Base-by-base conservation (phyloP, 208 protist species). In the Crithidia sp. region DNA sequence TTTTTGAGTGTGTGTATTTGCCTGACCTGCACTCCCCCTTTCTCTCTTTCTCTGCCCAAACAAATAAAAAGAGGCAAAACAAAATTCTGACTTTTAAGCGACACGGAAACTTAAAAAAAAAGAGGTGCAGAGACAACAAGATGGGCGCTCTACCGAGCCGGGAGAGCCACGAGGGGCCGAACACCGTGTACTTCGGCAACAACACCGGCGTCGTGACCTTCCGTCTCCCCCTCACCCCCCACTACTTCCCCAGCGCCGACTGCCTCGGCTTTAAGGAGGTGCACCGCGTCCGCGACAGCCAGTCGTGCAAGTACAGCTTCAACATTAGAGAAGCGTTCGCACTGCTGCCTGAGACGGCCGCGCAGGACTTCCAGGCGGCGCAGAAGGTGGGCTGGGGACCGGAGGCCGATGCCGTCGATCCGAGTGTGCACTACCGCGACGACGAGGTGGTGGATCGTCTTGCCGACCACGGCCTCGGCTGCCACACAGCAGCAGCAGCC, bases 81-180 rank as follows among this genome's bases (percentile, higher is more conserved):
- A 28, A 28, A 28, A 28, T 28, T 28, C 28, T 28, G 28, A 28
- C 28, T 28, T 28, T 28, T 28, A 28, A 28, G 28, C 28, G 28
- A 28, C 28, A 28, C 28, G 28, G 28, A 28, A 28, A 28, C 28
- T 1, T 28, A 28, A 28, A 28, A 28, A 28, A 28, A 28, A 28
- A 28, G 43, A 40, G 16, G 6, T 49, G 28, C 47, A 37, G 3
- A 13, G 47, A 43, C 12, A 39, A 28, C 2, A 62, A 12, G 5
- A 90, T 90, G 86, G 86, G 86, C 17, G 72, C 75, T 16, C 47
- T 90, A 7, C 86, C 86, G 8, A 88, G 79, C 57, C 59, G 86
- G 43, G 80, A 86, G 67, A 74, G 72, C 41, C 69, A 83, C 60
- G 83, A 86, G 45, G 71, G 71, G 41, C 76, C 81, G 12, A 67